A percentile compares a stretch with the other conserved stretches of the same genome.
Evolutionary conservation across 179 eudicot species (phyloP).

Genomic region (Spergularia azorica): DNA sequence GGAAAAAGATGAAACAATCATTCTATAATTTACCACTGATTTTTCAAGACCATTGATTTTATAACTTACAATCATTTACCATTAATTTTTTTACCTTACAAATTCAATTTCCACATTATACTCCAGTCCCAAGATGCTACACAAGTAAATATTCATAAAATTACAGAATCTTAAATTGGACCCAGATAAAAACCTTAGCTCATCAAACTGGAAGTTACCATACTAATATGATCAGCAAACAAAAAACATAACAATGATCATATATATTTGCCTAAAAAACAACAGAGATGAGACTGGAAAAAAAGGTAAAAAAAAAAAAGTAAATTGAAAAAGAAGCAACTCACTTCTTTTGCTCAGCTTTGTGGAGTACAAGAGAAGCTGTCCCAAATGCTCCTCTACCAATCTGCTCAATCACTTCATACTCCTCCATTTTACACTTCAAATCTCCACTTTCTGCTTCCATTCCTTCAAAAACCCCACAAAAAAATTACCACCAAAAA

Average conservation of each 20-base stretch:
- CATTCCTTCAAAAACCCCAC: conserved; percentile 48
- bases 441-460: conserved; percentile 54
- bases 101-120: not conserved
- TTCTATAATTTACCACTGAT: not conserved
- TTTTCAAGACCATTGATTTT: not conserved
- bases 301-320: not conserved
- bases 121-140: no score
- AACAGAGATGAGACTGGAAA: not conserved
- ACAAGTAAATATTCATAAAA: no score
- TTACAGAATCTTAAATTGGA: no score
- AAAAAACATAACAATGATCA: not conserved
- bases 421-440: conserved; percentile 71
- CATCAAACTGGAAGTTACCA: conserved; percentile 7
- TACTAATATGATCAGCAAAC: conserved; percentile 8
- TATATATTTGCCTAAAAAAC: not conserved
- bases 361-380: conserved; percentile 84
- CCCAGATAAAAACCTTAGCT: conserved; percentile 4
- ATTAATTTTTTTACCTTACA: conserved; percentile 10
- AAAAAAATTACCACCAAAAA: not conserved
- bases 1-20: not conserved
- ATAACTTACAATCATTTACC: not conserved
- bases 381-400: conserved; percentile 86
- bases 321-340: conserved; percentile 1
- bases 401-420: conserved; percentile 81
- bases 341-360: conserved; percentile 70